Evolutionary conservation across 495 filamentous ascomycete genomes (phyloP), one percentile per base, ranked within the genome.

Genomic region (Physcia stellaris): DNA sequence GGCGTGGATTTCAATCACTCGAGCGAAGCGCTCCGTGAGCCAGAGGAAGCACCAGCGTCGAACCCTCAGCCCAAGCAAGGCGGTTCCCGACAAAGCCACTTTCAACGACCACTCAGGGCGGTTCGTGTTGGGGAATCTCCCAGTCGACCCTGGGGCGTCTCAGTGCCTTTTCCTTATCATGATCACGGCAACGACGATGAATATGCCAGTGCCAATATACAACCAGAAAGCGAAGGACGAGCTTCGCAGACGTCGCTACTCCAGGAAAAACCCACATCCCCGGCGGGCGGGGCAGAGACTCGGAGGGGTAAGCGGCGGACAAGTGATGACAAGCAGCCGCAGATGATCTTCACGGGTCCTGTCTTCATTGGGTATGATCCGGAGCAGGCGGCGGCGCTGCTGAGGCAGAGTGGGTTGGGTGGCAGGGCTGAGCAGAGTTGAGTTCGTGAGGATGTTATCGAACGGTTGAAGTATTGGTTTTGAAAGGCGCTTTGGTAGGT

Each of bases 321-420:
- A 4, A 6, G 30, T 1, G 10, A 12, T 10, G 28, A 35, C 4
- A 39, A 48, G 22, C 55, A 53, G 7, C 68, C 79, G 1, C 75
- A 76, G 46, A 71, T 92, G 64, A 61, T 83, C 0, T 90, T 92
- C 42, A 87, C 79, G 17, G 86, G 86, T 0, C 85, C 86, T 0
- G 83, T 93, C 2, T 93, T 94, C 49, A 80, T 93, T 45, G 86
- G 85, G 0, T 93, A 90, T 52, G 71, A 80, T 1, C 68, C 84
- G 24, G 83, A 90, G 41, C 78, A 90, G 52, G 76, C 82, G 13
- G 71, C 81, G 15, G 59, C 62, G 16, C 60, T 93, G 24, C 65
- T 93, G 26, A 13, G 26, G 26, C 26, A 7, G 9, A 13, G 26
- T 28, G 26, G n/a, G n/a, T n/a, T n/a, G n/a, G n/a, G n/a, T n/a